Conservation (phyloP, 305 asterid species). For the Stenogyne calaminthoides region DNA sequence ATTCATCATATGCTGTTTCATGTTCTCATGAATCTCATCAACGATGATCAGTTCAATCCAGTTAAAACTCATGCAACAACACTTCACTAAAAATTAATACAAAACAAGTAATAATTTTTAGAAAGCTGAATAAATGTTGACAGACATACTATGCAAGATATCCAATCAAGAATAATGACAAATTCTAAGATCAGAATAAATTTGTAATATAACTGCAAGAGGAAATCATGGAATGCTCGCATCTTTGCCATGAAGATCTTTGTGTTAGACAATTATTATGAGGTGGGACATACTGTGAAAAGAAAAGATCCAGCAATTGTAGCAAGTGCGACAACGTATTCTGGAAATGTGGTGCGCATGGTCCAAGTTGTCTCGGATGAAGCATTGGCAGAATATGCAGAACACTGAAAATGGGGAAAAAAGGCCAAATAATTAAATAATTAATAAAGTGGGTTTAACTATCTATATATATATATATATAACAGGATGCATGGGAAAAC, state of each 20-base stretch:
- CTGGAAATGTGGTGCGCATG: slow-evolving; percentile 92
- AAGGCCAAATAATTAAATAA: background rate
- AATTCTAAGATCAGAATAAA: slow-evolving; percentile 5
- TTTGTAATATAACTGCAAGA: slow-evolving; percentile 3
- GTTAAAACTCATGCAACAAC: slow-evolving; percentile 12
- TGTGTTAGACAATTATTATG: slow-evolving; percentile 22
- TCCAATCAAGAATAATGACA: slow-evolving; percentile 19
- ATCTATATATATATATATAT: background rate
- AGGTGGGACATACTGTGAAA: slow-evolving; percentile 67
- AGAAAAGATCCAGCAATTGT: slow-evolving; percentile 96
- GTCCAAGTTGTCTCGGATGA: slow-evolving; percentile 95
- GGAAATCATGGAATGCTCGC: background rate
- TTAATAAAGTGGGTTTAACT: slow-evolving; percentile 6
- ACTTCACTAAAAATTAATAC: background rate
- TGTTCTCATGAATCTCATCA: slow-evolving; percentile 1
- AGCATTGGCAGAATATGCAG: slow-evolving; percentile 77
- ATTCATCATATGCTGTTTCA: background rate
- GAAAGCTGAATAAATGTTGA: slow-evolving; percentile 23
- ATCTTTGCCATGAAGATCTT: slow-evolving; percentile 3
- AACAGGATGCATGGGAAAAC: background rate
- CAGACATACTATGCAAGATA: slow-evolving; percentile 11
- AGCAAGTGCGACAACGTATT: slow-evolving; percentile 95
- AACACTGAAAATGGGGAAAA: slow-evolving; percentile 60
- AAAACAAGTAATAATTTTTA: background rate
- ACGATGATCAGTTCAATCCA: slow-evolving; percentile 16